phyloP scores from a whole-genome alignment of 306 rosid species.

The Aeschynomene evenia region DNA sequence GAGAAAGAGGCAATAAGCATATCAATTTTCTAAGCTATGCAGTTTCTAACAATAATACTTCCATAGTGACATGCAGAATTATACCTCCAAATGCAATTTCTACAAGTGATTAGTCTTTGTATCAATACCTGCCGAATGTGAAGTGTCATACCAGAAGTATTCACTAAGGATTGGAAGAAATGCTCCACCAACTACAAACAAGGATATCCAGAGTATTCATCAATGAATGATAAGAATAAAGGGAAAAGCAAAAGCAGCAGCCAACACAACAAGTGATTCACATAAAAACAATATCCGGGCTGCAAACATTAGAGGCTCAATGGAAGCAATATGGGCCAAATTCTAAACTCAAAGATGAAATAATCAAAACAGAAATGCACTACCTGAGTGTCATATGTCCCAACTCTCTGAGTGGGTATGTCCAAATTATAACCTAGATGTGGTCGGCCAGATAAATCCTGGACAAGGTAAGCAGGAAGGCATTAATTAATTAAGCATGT shows the following conservation, averaged over 20 bases:
- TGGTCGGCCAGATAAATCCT: conserved; percentile 98
- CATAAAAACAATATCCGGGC: background rate
- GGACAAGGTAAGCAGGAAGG: conserved; percentile 28
- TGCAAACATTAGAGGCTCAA: conserved; percentile 7
- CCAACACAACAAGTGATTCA: background rate
- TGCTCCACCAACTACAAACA: conserved; percentile 85
- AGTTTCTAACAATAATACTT: background rate
- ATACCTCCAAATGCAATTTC: conserved; percentile 14
- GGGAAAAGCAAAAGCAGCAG: background rate
- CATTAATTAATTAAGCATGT: background rate
- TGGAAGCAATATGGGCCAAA: conserved; percentile 16
- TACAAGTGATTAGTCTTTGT: background rate
- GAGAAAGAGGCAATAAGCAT: conserved; percentile 19
- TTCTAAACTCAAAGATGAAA: background rate
- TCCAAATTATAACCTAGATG: conserved; percentile 72
- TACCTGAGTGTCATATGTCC: conserved; percentile 95
- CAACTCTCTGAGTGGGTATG: conserved; percentile 87
- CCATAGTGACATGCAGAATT: conserved; percentile 7
- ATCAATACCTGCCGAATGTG: conserved; percentile 86
- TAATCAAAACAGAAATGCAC: conserved; percentile 17
- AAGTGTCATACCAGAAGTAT: conserved; percentile 97
- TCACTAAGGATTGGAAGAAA: conserved; percentile 92
- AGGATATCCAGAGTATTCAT: conserved; percentile 9
- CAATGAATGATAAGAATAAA: background rate
- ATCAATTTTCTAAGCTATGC: background rate